Evolutionary conservation across 2,329 filamentous ascomycete genomes (phyloP).

Genomic region (Chrysoporthe deuterocubensis): DNA sequence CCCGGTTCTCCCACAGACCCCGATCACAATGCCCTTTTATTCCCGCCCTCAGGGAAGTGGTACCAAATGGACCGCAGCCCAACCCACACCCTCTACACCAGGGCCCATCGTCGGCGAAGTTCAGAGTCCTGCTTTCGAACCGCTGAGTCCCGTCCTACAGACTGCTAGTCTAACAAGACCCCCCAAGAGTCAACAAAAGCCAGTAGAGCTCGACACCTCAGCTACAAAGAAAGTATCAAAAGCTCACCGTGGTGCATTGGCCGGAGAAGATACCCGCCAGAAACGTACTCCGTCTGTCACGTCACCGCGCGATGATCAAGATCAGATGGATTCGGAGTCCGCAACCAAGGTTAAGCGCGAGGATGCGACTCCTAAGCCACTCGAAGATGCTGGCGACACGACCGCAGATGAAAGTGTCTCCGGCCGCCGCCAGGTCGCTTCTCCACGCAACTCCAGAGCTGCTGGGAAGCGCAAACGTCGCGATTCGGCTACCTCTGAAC

Average conservation of each 20-base stretch:
- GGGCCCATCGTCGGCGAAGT: slow-evolving; percentile 44
- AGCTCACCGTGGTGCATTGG: slow-evolving; percentile 40
- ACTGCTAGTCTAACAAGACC: slow-evolving; percentile 39
- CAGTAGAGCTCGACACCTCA: slow-evolving; percentile 34
- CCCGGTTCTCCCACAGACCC: slow-evolving; percentile 32
- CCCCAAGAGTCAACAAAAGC: slow-evolving; percentile 43
- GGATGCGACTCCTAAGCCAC: slow-evolving; percentile 56
- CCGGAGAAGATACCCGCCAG: slow-evolving; percentile 33
- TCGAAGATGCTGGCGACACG: slow-evolving; percentile 60
- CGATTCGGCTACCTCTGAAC: slow-evolving; percentile 46
- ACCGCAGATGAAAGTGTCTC: slow-evolving; percentile 57
- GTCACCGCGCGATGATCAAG: slow-evolving; percentile 34
- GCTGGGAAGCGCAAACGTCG: slow-evolving; percentile 61
- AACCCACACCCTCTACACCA: slow-evolving; percentile 63
- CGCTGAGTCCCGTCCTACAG: slow-evolving; percentile 58
- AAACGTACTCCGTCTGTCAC: slow-evolving; percentile 28
- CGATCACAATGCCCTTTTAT: slow-evolving; percentile 24
- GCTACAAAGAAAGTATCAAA: slow-evolving; percentile 28
- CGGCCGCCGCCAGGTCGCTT: slow-evolving; percentile 43
- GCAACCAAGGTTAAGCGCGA: slow-evolving; percentile 61
- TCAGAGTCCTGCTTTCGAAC: slow-evolving; percentile 60
- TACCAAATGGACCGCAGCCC: slow-evolving; percentile 61
- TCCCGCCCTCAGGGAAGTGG: slow-evolving; percentile 41
- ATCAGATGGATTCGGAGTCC: slow-evolving; percentile 46
- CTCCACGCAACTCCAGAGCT: slow-evolving; percentile 42